Evolutionary conservation across 495 filamentous ascomycete genomes (phyloP), one percentile per base, ranked within the genome.

Genomic region (Tuber brumale): DNA sequence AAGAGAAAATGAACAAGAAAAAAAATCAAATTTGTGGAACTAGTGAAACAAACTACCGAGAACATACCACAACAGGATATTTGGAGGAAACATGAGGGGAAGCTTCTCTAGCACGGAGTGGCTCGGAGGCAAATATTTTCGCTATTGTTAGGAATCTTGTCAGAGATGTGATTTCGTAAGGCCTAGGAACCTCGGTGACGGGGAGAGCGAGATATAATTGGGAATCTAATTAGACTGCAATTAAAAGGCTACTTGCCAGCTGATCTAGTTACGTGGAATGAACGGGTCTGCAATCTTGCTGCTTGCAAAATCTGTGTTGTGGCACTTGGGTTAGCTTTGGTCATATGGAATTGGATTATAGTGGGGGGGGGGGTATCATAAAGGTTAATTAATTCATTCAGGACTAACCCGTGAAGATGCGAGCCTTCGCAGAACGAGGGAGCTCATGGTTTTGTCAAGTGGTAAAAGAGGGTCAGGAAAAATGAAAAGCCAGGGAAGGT

Each of bases 91-190:
- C 87, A 82, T 93, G 92, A 44, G 92, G 89, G 73, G 91, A 91
- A 73, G 94, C 93, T 86, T 97, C 95, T 86, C 95, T 96, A 48
- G 94, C 95, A 82, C 94, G 92, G 80, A 98, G 87, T 71, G 92
- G 93, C 77, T 90, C 88, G 85, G 89, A 93, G 77, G 92, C 89
- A 84, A 95, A 94, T 82, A 99, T 93, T 83, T 91, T 87, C 77
- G 92, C 89, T 92, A 75, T 76, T 69, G 77, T 66, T 16, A 5
- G 27, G 31, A 76, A 79, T 77, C 76, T 69, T 79, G 72, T 75
- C 66, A 71, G 80, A 74, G 37, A 27, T 66, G 44, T 46, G 9
- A 39, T 79, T 57, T 75, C 70, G 57, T 16, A 12, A 35, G 18
- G 8, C 4, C 57, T 1, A 35, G 57, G 57, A 19, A 19, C 19